These are phyloP conservation scores for Phyllosticta paracitricarpa DNA, from an alignment of 2,329 filamentous ascomycete genomes.

Conservation along the genomic window DNA sequence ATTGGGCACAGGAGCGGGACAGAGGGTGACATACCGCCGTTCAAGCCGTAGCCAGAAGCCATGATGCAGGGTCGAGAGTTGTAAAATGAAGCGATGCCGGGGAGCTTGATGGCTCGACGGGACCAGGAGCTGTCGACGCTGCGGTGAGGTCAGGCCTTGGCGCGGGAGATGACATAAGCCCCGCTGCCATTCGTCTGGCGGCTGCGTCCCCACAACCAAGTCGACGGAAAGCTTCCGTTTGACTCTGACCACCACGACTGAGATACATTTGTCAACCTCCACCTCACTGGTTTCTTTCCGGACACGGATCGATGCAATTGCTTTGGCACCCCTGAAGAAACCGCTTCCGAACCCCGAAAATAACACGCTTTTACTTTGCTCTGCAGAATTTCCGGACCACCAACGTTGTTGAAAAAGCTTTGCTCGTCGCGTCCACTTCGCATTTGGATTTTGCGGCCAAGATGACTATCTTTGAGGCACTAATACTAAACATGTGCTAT, in stretches of 20 bases:
- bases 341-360: neutral
- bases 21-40: slow-evolving; percentile 53
- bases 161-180: slow-evolving; percentile 5
- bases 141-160: slow-evolving; percentile 8
- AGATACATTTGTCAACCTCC: neutral
- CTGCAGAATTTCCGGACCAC: neutral
- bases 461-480: neutral
- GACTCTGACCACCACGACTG: neutral
- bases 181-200: neutral
- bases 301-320: neutral
- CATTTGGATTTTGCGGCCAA: neutral
- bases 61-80: slow-evolving; percentile 36
- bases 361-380: neutral
- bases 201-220: neutral
- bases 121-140: neutral
- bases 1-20: neutral
- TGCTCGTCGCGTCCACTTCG: neutral
- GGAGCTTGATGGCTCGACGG: neutral
- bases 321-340: neutral
- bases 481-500: neutral
- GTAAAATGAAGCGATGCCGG: neutral
- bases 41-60: slow-evolving; percentile 75
- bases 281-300: neutral
- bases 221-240: neutral
- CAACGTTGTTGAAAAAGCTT: neutral